Conservation (phyloP, 306 rosid genomes). For the Cicer bijugum region DNA sequence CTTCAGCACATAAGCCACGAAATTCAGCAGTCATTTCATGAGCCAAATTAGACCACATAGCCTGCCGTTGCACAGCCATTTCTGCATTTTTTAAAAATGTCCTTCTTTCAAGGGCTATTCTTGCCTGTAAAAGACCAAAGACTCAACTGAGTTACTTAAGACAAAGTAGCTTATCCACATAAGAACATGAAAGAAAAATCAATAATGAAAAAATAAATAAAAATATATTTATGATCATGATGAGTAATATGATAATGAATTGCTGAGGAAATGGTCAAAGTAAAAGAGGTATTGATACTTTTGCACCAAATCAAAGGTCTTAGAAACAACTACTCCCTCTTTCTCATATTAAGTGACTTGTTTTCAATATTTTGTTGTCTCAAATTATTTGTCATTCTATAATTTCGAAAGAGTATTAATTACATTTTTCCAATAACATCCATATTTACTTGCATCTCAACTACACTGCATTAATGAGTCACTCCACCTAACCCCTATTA, state of each 20-base stretch:
- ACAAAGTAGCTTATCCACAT: constrained; percentile 33
- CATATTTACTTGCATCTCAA: not conserved
- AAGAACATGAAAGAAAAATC: constrained; percentile 28
- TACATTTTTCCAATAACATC: not conserved
- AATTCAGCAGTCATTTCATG: constrained; percentile 99
- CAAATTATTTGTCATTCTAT: not conserved
- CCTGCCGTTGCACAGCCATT: constrained; percentile 92
- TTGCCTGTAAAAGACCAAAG: constrained; percentile 69
- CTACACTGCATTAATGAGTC: not conserved
- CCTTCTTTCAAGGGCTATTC: constrained; percentile 95
- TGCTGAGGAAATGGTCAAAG: constrained; percentile 17
- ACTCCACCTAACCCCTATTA: not conserved
- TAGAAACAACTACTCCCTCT: constrained; percentile 13
- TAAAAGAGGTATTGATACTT: not conserved
- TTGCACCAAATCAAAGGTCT: constrained; percentile 8
- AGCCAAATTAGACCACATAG: constrained; percentile 97
- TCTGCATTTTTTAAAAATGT: constrained; percentile 92
- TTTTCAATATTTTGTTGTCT: not conserved
- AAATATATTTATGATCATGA: not conserved
- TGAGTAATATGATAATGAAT: constrained; percentile 26
- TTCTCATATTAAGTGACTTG: not conserved
- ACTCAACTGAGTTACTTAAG: constrained; percentile 41
- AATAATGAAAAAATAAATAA: constrained; percentile 20
- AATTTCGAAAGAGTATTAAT: not conserved
- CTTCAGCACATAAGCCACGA: constrained; percentile 99